Evolutionary conservation across 345 rosid species (phyloP), one percentile per base, ranked within the genome.

Genomic region (Schrenkiella parvula): DNA sequence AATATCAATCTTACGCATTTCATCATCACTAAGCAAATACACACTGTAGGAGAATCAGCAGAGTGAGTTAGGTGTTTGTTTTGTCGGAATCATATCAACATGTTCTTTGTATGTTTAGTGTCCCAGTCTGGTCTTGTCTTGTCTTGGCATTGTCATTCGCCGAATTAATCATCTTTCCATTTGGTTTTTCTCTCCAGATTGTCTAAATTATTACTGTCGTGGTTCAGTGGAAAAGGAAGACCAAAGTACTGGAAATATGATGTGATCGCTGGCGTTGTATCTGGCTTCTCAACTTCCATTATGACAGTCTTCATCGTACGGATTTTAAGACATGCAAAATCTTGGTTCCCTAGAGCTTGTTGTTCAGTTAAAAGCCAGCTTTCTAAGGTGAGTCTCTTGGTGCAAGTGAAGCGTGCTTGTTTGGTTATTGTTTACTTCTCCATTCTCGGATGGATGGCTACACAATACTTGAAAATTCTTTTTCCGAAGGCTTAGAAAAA

Each of bases 261-360:
- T 54, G 76, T 84, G 34, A 37, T 87, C 37, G 86, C 80, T 43
- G 91, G 96, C 67, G 73, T 77, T 56, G 50, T 83, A 23, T 22
- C 88, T 62, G 92, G 95, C 52, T 80, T 88, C 52, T 77, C 82
- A 46, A 85, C 92, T 72, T 83, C 92, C 39, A 56, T 90, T 21
- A 59, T 84, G 52, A 50, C 89, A 48, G 72, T 90, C 72, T 68
- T 75, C 77, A 52, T 81, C 15, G 53, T 86, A 39, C 60, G 64
- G 60, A 66, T 83, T 53, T 46, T 87, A 39, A 79, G 78, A 31
- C 77, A 64, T 17, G 65, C 84, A 44, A 88, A 79, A 63, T 78
- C 86, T 4, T 65, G 76, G 80, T 70, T 81, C 58, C 74, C 62
- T 48, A 29, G 32, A 64, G 73, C 78, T 21, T 70, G 47, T 64